Conservation (phyloP, 2,329 filamentous ascomycete genomes). For the Colletotrichum horii region DNA sequence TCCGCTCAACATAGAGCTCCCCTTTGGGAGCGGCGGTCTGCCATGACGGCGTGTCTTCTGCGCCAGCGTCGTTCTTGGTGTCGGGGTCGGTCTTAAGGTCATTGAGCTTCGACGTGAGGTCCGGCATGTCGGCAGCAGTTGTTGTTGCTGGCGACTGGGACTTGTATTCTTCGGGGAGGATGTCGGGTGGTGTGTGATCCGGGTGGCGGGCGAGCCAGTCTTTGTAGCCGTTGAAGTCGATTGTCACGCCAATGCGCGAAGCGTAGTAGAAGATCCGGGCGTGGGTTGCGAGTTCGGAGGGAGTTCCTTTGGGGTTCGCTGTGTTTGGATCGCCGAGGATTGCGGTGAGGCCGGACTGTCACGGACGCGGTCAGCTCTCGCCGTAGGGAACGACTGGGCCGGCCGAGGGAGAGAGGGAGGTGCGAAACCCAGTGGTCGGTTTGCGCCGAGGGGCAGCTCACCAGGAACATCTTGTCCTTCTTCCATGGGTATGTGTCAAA, state of each 20-base stretch:
- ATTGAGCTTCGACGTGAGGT: constrained; percentile 8
- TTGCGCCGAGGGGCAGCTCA: constrained; percentile 30
- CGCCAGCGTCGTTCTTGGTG: not conserved
- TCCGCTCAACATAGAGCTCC: constrained; percentile 50
- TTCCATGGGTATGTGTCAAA: constrained; percentile 73
- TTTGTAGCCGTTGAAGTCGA: constrained; percentile 74
- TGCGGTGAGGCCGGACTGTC: constrained; percentile 64
- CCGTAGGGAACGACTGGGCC: not conserved
- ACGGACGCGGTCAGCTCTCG: not conserved
- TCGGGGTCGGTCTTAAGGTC: not conserved
- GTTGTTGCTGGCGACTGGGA: not conserved
- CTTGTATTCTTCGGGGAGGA: constrained; percentile 39
- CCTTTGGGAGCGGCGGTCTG: constrained; percentile 54
- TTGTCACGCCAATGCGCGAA: constrained; percentile 51
- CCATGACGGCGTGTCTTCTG: constrained; percentile 42
- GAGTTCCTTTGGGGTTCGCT: constrained; percentile 51
- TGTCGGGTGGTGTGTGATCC: constrained; percentile 36
- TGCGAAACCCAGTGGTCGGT: not conserved
- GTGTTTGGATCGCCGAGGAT: constrained; percentile 63
- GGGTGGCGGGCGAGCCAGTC: constrained; percentile 57
- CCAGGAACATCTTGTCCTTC: constrained; percentile 72
- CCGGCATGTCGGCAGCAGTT: constrained; percentile 6
- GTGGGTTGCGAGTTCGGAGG: constrained; percentile 64
- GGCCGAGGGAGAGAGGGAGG: not conserved
- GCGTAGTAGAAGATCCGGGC: constrained; percentile 73